These are phyloP conservation scores for Aspergillus nanangensis DNA, from an alignment of 495 filamentous ascomycete genomes.

Conservation along the genomic window DNA sequence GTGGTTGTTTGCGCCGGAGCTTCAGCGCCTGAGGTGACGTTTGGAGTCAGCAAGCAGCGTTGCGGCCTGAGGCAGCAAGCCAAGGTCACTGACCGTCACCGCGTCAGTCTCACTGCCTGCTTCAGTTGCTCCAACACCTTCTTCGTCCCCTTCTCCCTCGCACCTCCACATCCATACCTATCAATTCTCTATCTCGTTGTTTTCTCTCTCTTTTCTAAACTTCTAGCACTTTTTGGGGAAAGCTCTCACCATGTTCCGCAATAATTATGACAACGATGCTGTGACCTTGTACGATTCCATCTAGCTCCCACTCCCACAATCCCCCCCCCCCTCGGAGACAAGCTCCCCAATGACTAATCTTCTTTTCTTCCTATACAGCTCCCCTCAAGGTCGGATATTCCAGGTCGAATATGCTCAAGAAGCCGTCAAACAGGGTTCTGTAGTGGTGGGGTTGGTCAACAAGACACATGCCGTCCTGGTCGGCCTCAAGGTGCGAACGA, in stretches of 20 bases:
- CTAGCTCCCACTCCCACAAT: conserved; percentile 33
- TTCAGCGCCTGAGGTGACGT: conserved; percentile 25
- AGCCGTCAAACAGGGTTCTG: conserved; percentile 98
- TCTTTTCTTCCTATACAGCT: conserved; percentile 51
- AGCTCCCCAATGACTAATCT: conserved; percentile 12
- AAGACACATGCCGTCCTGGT: conserved; percentile 97
- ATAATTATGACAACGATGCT: conserved; percentile 99
- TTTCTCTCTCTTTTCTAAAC: conserved; percentile 2
- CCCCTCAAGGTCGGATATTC: conserved; percentile 98
- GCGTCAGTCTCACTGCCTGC: background rate
- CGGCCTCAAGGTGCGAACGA: conserved; percentile 93
- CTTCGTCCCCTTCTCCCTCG: conserved; percentile 7
- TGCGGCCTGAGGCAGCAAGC: conserved; percentile 34
- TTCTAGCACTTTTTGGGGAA: background rate
- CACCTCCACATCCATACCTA: conserved; percentile 3
- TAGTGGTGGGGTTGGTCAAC: conserved; percentile 93
- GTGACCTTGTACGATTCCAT: conserved; percentile 83
- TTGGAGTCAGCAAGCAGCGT: conserved; percentile 28
- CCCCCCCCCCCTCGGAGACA: conserved; percentile 8
- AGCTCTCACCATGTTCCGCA: conserved; percentile 79
- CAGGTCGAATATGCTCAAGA: conserved; percentile 99
- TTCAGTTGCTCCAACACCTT: background rate
- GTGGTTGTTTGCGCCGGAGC: no score
- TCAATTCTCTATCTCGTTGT: background rate
- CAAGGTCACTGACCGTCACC: conserved; percentile 2